These are phyloP conservation scores for Agastache rugosa DNA, from an alignment of 257 asterid species.

Conservation along the genomic window DNA sequence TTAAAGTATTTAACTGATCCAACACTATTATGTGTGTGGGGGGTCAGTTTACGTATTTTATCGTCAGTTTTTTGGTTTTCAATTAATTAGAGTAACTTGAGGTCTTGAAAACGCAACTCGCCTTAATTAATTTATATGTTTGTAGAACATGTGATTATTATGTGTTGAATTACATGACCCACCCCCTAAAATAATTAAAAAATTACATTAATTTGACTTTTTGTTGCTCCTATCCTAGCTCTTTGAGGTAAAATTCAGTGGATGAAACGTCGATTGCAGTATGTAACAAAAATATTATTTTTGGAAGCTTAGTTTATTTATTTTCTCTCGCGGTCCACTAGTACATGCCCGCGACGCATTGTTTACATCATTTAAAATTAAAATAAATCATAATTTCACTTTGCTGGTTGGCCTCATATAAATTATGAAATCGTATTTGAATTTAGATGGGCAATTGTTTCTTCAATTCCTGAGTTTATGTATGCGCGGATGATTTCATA, in stretches of 20 bases:
- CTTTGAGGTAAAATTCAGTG: constrained; percentile 41
- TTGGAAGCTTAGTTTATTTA: background rate
- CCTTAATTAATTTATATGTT: background rate
- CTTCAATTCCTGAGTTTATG: background rate
- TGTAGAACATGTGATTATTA: background rate
- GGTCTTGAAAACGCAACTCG: constrained; percentile 3
- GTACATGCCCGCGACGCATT: background rate
- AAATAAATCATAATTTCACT: background rate
- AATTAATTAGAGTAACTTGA: background rate
- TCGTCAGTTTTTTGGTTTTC: background rate
- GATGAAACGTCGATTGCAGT: constrained; percentile 19
- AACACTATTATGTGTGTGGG: too few relatives aligned
- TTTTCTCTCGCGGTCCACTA: background rate
- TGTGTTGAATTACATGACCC: background rate
- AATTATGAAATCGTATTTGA: too few relatives aligned
- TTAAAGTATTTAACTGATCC: too few relatives aligned
- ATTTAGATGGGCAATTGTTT: background rate
- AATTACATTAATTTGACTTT: background rate
- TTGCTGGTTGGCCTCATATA: background rate
- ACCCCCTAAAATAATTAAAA: background rate
- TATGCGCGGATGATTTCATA: background rate
- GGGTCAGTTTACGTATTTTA: background rate
- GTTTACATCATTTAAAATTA: background rate
- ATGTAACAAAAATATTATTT: constrained; percentile 7
- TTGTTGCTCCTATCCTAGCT: background rate